phyloP scores from a whole-genome alignment of 2,329 filamentous ascomycete species.

The Neonectria magnoliae region DNA sequence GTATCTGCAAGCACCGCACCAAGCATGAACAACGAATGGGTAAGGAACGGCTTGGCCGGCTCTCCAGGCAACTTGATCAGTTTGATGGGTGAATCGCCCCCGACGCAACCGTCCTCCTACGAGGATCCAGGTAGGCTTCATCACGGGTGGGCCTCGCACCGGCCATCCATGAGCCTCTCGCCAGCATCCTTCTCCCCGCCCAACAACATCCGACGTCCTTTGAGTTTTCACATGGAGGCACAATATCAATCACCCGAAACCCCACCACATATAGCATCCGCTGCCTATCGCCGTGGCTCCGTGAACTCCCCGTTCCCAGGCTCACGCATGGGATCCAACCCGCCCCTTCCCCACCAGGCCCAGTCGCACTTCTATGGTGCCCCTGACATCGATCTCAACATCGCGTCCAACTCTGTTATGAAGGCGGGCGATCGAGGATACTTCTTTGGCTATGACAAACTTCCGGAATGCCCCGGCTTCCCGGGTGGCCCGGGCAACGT shows the following conservation, averaged over 20 bases:
- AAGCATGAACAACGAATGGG: constrained; percentile 60
- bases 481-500: constrained; percentile 67
- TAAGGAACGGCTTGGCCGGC: constrained; percentile 55
- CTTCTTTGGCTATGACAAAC: constrained; percentile 82
- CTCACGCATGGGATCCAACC: constrained; percentile 58
- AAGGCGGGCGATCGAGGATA: constrained; percentile 76
- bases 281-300: constrained; percentile 56
- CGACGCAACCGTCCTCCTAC: constrained; percentile 63
- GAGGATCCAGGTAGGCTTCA: constrained; percentile 57
- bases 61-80: constrained; percentile 65
- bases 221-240: constrained; percentile 65
- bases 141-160: constrained; percentile 58
- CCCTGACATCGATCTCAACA: constrained; percentile 78
- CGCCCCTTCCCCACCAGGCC: constrained; percentile 78
- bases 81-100: constrained; percentile 62
- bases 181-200: constrained; percentile 55
- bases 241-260: constrained; percentile 55
- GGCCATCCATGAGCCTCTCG: constrained; percentile 56
- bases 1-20: constrained; percentile 59
- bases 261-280: constrained; percentile 49
- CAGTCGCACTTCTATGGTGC: constrained; percentile 82
- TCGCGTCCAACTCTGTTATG: constrained; percentile 64
- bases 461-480: constrained; percentile 59
- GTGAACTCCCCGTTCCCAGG: constrained; percentile 62
- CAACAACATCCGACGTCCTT: constrained; percentile 53